phyloP scores from a whole-genome alignment of 371 early-diverging fungal genomes.

The Mortierella sp. region DNA sequence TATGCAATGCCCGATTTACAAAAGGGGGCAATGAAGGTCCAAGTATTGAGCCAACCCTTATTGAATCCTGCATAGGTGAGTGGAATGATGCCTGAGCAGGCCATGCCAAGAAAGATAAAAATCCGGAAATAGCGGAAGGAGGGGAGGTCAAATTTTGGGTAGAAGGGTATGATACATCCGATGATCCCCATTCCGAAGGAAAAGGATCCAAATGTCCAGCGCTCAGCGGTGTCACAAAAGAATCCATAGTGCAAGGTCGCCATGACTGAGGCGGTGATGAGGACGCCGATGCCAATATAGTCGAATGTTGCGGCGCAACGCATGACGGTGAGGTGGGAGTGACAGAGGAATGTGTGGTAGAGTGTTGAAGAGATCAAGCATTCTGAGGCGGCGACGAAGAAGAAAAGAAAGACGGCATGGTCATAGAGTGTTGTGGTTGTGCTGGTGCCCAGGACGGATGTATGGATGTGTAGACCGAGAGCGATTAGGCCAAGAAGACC shows the following conservation, averaged over 20 bases:
- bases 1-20: constrained; percentile 68
- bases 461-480: constrained; percentile 67
- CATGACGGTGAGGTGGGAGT: constrained; percentile 69
- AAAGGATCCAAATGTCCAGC: constrained; percentile 68
- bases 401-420: constrained; percentile 67
- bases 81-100: constrained; percentile 72
- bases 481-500: constrained; percentile 72
- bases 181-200: constrained; percentile 69
- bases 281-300: constrained; percentile 78
- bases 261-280: constrained; percentile 76
- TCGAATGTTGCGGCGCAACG: constrained; percentile 79
- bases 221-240: constrained; percentile 67
- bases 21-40: constrained; percentile 67
- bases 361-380: constrained; percentile 79
- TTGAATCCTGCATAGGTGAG: constrained; percentile 64
- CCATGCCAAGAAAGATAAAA: constrained; percentile 74
- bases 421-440: constrained; percentile 63
- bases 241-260: constrained; percentile 76
- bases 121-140: constrained; percentile 69
- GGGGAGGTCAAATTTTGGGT: constrained; percentile 67
- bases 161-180: constrained; percentile 71
- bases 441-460: constrained; percentile 62
- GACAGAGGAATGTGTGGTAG: constrained; percentile 80
- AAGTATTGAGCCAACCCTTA: constrained; percentile 61
- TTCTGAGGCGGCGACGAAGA: constrained; percentile 73